phyloP scores from a whole-genome alignment of 352 stramenopile species.

The Pythium apleroticum region DNA sequence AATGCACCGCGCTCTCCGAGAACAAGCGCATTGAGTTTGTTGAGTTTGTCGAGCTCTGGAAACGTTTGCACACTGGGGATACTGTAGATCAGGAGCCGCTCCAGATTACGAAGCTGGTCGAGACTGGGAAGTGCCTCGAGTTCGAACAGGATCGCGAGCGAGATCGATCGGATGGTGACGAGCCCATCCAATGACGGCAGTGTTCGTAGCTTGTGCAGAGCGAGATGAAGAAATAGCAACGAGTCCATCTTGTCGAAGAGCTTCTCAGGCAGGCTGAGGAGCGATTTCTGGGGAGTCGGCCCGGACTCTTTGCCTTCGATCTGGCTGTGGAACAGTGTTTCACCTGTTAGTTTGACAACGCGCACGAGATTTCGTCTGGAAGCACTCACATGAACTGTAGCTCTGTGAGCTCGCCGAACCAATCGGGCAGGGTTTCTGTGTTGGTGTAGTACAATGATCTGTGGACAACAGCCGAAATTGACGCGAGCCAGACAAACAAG shows the following conservation, averaged over 20 bases:
- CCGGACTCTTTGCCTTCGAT: constrained; percentile 7
- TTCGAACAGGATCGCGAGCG: too few relatives aligned
- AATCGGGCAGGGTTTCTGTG: constrained; percentile 3
- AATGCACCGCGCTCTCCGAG: not conserved
- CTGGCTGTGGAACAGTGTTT: too few relatives aligned
- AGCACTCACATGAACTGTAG: constrained; percentile 13
- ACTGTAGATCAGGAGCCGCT: too few relatives aligned
- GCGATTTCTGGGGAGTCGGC: not conserved
- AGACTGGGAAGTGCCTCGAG: too few relatives aligned
- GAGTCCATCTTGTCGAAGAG: constrained; percentile 5
- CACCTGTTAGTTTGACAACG: too few relatives aligned
- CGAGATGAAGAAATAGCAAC: constrained; percentile 6
- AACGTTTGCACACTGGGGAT: not conserved
- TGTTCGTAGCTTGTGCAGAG: too few relatives aligned
- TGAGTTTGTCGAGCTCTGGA: not conserved
- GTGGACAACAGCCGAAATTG: not conserved
- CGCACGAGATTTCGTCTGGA: too few relatives aligned
- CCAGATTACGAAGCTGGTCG: too few relatives aligned
- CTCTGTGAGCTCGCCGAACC: constrained; percentile 2
- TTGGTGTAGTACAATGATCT: constrained; percentile 12
- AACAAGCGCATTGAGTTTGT: not conserved
- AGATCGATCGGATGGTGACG: too few relatives aligned
- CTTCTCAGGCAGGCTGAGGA: not conserved
- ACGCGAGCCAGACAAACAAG: too few relatives aligned
- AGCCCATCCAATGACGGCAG: too few relatives aligned